Conservation (phyloP, 1,284 basidiomycete genomes). For the Ganoderma lingzhi region DNA sequence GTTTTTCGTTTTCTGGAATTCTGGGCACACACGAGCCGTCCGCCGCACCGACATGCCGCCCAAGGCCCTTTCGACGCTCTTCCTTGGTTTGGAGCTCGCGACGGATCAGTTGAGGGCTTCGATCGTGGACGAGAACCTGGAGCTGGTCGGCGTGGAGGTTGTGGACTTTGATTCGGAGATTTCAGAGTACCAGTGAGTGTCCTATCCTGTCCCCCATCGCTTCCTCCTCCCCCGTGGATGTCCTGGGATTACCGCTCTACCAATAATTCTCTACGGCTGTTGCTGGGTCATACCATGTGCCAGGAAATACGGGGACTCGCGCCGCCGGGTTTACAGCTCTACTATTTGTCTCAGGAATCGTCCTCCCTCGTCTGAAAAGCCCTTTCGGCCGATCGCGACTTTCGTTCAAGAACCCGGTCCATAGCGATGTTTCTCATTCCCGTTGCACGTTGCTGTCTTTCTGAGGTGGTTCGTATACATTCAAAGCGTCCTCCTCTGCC, state of each 20-base stretch:
- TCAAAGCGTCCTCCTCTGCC: background rate
- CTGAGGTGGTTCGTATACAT: background rate
- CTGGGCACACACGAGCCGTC: slow-evolving; percentile 21
- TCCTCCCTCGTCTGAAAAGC: background rate
- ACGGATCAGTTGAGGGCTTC: slow-evolving; percentile 82
- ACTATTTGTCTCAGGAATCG: background rate
- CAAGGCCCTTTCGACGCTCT: slow-evolving; percentile 67
- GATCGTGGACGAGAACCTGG: slow-evolving; percentile 80
- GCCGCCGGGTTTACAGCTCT: background rate
- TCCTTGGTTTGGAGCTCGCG: slow-evolving; percentile 81
- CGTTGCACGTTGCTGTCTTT: background rate
- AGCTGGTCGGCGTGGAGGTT: slow-evolving; percentile 79
- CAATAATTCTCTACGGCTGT: background rate
- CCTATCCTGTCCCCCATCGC: background rate
- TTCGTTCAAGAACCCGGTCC: background rate
- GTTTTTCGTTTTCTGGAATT: slow-evolving; percentile 14
- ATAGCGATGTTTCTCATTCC: background rate
- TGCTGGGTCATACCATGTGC: background rate
- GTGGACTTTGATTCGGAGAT: slow-evolving; percentile 84
- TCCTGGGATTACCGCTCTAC: background rate
- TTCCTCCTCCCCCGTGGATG: slow-evolving; percentile 21
- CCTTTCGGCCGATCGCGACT: background rate
- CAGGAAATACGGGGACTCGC: background rate
- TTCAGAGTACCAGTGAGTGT: slow-evolving; percentile 79
- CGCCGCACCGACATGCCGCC: slow-evolving; percentile 42